Evolutionary conservation across 2,329 filamentous ascomycete species (phyloP).

Genomic region (Colletotrichum caudatum): DNA sequence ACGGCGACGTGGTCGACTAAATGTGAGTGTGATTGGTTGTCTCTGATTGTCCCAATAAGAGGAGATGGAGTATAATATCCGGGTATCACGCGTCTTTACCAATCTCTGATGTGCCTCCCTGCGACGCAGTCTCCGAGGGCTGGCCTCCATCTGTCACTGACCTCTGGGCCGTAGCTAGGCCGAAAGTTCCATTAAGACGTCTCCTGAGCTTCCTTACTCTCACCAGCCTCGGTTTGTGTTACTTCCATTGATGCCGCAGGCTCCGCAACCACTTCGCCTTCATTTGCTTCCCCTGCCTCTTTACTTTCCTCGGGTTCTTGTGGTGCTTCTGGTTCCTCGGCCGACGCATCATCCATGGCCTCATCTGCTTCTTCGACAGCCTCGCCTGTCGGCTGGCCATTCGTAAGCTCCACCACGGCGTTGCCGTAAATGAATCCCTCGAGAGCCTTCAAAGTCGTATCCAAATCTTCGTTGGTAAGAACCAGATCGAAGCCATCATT

Average conservation of each 20-base stretch:
- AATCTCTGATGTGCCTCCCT: not conserved
- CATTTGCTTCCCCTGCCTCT: not conserved
- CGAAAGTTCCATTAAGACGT: not conserved
- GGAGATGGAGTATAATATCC: conserved; percentile 3
- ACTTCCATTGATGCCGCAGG: not conserved
- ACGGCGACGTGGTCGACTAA: not conserved
- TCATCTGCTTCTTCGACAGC: conserved; percentile 12
- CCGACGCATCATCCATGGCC: conserved; percentile 31
- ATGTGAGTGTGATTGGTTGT: not conserved
- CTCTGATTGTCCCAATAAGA: not conserved
- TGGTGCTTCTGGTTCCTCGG: not conserved
- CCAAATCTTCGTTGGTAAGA: conserved; percentile 39
- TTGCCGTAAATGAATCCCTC: conserved; percentile 32
- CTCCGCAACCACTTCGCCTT: not conserved
- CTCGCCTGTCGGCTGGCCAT: conserved; percentile 17
- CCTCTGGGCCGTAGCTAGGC: not conserved
- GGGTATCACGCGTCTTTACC: conserved; percentile 35
- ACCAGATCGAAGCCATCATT: conserved; percentile 39
- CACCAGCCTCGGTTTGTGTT: conserved; percentile 2
- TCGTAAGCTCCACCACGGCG: not conserved
- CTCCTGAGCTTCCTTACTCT: not conserved
- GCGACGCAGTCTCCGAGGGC: not conserved
- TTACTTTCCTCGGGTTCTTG: conserved; percentile 3
- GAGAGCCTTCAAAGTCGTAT: conserved; percentile 31
- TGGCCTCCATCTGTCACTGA: not conserved